phyloP scores from a whole-genome alignment of 768 basidiomycete genomes.

The Tricholoma flavovirens region DNA sequence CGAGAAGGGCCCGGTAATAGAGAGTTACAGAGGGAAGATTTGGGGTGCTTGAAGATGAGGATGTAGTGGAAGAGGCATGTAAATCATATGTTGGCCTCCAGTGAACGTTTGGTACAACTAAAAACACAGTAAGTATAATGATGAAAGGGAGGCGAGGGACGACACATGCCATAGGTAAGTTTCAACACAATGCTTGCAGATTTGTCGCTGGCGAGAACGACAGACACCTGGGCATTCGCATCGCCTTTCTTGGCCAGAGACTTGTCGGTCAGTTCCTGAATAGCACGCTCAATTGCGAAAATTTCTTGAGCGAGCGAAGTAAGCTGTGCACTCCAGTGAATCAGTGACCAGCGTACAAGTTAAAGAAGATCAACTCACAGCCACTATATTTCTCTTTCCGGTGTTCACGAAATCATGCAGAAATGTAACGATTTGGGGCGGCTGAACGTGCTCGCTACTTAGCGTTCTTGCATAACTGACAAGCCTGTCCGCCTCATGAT shows the following conservation, averaged over 20 bases:
- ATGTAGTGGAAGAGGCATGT: constrained; percentile 38
- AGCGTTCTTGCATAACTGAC: constrained; percentile 39
- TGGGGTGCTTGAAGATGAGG: background rate
- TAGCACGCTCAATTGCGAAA: constrained; percentile 31
- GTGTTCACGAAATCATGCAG: constrained; percentile 36
- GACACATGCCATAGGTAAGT: constrained; percentile 45
- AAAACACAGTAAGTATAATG: background rate
- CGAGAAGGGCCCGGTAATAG: constrained; percentile 50
- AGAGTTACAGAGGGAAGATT: constrained; percentile 31
- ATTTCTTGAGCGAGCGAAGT: constrained; percentile 35
- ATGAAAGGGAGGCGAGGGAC: background rate
- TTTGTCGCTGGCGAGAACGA: constrained; percentile 37
- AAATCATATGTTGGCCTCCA: constrained; percentile 59
- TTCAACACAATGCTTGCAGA: constrained; percentile 35
- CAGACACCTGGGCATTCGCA: constrained; percentile 30
- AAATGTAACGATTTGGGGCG: constrained; percentile 33
- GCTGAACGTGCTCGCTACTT: constrained; percentile 34
- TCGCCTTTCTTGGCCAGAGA: constrained; percentile 29
- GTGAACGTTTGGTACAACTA: constrained; percentile 45
- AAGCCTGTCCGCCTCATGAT: constrained; percentile 38
- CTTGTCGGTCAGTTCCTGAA: constrained; percentile 30
- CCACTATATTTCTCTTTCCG: constrained; percentile 28
- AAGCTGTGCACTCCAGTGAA: constrained; percentile 17
- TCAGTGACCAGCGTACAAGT: background rate
- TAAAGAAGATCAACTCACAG: constrained; percentile 15